Conservation (phyloP, 768 basidiomycete genomes). For the Basidioascus undulatus region DNA sequence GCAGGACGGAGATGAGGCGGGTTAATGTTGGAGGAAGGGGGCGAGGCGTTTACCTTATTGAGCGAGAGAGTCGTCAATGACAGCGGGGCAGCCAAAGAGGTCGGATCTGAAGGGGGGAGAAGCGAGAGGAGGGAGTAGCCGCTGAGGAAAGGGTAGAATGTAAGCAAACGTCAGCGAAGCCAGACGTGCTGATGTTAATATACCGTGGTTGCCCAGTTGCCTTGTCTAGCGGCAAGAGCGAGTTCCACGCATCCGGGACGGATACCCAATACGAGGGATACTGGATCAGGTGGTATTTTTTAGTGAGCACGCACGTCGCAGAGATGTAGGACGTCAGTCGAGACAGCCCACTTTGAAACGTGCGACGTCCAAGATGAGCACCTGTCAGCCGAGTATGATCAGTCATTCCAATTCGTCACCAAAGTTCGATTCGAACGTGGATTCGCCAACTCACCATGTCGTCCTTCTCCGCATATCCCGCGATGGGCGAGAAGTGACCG, state of each 20-base stretch:
- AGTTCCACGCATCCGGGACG: constrained; percentile 3
- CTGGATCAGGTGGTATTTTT: too few species aligned
- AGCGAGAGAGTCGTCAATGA: constrained; percentile 5
- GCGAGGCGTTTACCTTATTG: constrained; percentile 5
- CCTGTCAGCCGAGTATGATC: background rate
- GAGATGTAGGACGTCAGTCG: background rate
- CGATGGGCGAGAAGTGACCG: constrained; percentile 10
- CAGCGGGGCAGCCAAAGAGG: constrained; percentile 2
- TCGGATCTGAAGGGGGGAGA: background rate
- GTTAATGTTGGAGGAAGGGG: background rate
- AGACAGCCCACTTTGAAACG: constrained; percentile 2
- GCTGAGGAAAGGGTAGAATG: background rate
- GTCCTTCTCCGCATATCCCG: constrained; percentile 1
- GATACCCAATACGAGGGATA: constrained; percentile 11
- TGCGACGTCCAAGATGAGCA: constrained; percentile 11
- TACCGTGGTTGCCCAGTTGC: constrained; percentile 10
- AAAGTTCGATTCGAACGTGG: too few species aligned
- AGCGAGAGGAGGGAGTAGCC: constrained; percentile 8
- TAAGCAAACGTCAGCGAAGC: background rate
- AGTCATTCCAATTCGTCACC: background rate
- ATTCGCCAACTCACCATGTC: constrained; percentile 5
- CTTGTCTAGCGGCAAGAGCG: constrained; percentile 10
- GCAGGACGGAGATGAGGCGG: background rate
- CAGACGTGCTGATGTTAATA: background rate
- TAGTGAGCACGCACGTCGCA: too few species aligned